Base-by-base conservation (phyloP, 352 stramenopile species). In the Thalassiosira livingstoniorum region DNA sequence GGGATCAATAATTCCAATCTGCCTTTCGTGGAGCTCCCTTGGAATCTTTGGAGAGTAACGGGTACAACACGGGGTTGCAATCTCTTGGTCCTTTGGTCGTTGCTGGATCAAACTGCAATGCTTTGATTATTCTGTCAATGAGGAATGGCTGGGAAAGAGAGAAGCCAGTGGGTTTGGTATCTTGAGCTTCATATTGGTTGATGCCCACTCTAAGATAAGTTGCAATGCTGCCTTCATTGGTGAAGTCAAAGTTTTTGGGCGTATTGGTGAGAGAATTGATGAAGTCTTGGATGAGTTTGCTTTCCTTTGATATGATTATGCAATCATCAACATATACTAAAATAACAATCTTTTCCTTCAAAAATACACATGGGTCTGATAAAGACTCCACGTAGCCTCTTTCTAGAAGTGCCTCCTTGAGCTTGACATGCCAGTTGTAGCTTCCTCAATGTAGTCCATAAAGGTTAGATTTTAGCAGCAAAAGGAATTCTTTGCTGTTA, bases 331-430 rank as follows among this genome's bases (percentile, higher is more conserved):
- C 81, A 29, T 80, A 81, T 1, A 53, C 58, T 0, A 88, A n/a
- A n/a, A 80, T 27, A 21, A 76, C 55, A 31, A 75, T 66, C 11
- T 67, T 29, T 39, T 75, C 25, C 0, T 27, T 65, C 1, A 79
- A 47, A 53, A 85, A 87, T 2, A 90, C 60, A 69, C 80, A 90
- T 21, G 66, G 69, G 15, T 85, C 78, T 23, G 57, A 25, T 27
- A 70, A 3, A 23, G 54, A 87, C 18, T 65, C n/a, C 32, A 31
- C 23, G 73, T 87, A 87, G n/a, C 65, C 71, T 15, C 57, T 39
- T 7, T 63, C 29, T 13, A 27, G 15, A 0, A 90, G 39, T 42
- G 37, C 66, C 53, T 25, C 21, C 23, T 90, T 79, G 2, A 88
- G 25, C 31, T 69, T 80, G 10, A 83, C n/a, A 66, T 78, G 57